phyloP scores from a whole-genome alignment of 306 rosid species.

The Corylus heterophylla region DNA sequence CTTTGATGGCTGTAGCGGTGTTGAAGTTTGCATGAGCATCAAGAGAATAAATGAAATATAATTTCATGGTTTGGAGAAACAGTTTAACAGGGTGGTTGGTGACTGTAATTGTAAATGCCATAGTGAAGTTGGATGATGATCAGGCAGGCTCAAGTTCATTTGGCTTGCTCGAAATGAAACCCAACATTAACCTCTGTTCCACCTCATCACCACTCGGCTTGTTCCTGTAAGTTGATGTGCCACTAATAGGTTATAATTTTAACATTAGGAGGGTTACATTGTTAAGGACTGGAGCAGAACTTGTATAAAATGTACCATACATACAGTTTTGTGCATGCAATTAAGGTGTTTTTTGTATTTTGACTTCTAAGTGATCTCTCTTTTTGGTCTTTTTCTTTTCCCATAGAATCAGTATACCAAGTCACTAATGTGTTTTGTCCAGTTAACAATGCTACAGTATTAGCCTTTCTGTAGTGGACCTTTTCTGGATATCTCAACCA shows the following conservation, averaged over 20 bases:
- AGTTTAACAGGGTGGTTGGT: constrained; percentile 8
- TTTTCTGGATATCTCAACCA: background rate
- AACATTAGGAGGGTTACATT: background rate
- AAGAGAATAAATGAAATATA: background rate
- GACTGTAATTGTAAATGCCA: constrained; percentile 14
- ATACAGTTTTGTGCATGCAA: constrained; percentile 9
- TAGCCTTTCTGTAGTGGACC: background rate
- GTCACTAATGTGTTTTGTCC: background rate
- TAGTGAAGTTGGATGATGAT: constrained; percentile 27
- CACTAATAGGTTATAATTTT: background rate
- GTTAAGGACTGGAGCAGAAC: background rate
- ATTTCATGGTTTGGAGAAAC: constrained; percentile 2
- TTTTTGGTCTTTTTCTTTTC: background rate
- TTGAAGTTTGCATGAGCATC: constrained; percentile 68
- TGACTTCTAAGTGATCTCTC: background rate
- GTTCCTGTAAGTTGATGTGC: background rate
- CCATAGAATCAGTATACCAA: background rate
- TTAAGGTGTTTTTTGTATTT: background rate
- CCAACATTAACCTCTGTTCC: background rate
- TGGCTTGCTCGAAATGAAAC: constrained; percentile 4
- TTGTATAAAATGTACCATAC: background rate
- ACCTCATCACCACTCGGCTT: constrained; percentile 24
- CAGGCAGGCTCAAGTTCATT: constrained; percentile 12
- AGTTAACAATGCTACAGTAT: background rate
- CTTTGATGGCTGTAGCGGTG: constrained; percentile 60